These are phyloP conservation scores for Sporothrix brunneoviolacea DNA, from an alignment of 2,329 filamentous ascomycete species.

Conservation along the genomic window DNA sequence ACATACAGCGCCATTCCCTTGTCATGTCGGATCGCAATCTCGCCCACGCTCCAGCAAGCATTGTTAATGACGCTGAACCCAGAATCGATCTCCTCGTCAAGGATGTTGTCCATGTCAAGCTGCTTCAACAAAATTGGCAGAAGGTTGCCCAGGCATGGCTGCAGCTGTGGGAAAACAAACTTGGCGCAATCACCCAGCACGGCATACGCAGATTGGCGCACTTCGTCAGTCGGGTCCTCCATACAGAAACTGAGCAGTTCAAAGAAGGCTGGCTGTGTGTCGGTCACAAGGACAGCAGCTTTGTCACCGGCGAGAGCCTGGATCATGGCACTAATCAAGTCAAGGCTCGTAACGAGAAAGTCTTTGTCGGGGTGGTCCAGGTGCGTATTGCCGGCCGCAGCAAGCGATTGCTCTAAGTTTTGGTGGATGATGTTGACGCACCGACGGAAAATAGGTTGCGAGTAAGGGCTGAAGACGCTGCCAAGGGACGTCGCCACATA, in stretches of 20 bases:
- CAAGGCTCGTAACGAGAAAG: slow-evolving; percentile 90
- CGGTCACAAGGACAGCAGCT: slow-evolving; percentile 68
- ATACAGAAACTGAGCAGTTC: slow-evolving; percentile 87
- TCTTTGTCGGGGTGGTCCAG: slow-evolving; percentile 88
- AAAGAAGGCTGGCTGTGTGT: slow-evolving; percentile 77
- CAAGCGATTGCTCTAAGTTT: slow-evolving; percentile 76
- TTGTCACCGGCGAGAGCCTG: slow-evolving; percentile 73
- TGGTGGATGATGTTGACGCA: slow-evolving; percentile 88
- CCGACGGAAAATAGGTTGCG: slow-evolving; percentile 75
- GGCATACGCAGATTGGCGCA: slow-evolving; percentile 92
- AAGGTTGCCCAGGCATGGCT: slow-evolving; percentile 64
- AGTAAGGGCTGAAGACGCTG: slow-evolving; percentile 75
- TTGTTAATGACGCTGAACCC: slow-evolving; percentile 95
- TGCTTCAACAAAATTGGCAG: slow-evolving; percentile 80
- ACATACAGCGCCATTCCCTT: slow-evolving; percentile 71
- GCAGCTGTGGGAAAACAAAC: slow-evolving; percentile 78
- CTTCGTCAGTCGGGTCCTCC: slow-evolving; percentile 84
- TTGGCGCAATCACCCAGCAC: slow-evolving; percentile 91
- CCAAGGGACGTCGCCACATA: slow-evolving; percentile 87
- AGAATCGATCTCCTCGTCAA: slow-evolving; percentile 74
- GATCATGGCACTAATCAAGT: slow-evolving; percentile 86
- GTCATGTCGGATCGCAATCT: slow-evolving; percentile 77
- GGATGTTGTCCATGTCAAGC: slow-evolving; percentile 70
- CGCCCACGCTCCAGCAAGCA: slow-evolving; percentile 92
- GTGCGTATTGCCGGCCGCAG: slow-evolving; percentile 58